Percentiles rank a stretch among this genome's conserved stretches.
Conservation (phyloP, 345 rosid species). For the Rhizophora apiculata region DNA sequence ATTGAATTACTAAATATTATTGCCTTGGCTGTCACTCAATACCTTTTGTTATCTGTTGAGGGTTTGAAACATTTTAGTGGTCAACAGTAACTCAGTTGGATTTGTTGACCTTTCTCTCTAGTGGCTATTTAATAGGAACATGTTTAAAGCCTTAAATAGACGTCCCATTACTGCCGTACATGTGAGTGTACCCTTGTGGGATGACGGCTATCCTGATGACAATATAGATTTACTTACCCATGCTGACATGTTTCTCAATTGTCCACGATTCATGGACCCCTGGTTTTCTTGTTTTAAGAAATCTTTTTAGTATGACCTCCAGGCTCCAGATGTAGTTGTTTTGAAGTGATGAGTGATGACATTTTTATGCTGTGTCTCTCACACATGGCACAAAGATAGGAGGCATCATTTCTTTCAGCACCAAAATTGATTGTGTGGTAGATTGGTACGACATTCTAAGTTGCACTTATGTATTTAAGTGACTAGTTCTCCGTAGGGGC, state of each 20-base stretch:
- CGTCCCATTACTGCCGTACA: neutral
- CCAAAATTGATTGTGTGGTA: no score
- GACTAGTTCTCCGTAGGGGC: no score
- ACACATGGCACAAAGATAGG: conserved; percentile 6
- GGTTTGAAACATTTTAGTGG: neutral
- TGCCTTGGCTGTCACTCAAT: no score
- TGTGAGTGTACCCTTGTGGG: conserved; percentile 11
- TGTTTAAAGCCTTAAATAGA: neutral
- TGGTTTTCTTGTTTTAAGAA: no score
- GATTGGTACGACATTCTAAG: no score
- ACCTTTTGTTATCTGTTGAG: neutral
- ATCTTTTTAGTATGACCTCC: no score
- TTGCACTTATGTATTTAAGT: no score
- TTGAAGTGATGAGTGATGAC: neutral
- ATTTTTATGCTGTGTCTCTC: conserved; percentile 2
- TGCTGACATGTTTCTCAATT: neutral
- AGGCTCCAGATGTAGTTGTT: no score
- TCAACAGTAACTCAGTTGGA: neutral
- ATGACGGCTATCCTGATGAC: conserved; percentile 2
- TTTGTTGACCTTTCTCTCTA: neutral
- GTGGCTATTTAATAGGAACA: conserved; percentile 1
- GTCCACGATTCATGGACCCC: neutral
- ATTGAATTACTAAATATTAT: no score
- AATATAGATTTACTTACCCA: neutral
- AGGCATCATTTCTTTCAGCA: neutral